Evolutionary conservation across 208 protist species (phyloP).

Genomic region (Crithidia expoeki): DNA sequence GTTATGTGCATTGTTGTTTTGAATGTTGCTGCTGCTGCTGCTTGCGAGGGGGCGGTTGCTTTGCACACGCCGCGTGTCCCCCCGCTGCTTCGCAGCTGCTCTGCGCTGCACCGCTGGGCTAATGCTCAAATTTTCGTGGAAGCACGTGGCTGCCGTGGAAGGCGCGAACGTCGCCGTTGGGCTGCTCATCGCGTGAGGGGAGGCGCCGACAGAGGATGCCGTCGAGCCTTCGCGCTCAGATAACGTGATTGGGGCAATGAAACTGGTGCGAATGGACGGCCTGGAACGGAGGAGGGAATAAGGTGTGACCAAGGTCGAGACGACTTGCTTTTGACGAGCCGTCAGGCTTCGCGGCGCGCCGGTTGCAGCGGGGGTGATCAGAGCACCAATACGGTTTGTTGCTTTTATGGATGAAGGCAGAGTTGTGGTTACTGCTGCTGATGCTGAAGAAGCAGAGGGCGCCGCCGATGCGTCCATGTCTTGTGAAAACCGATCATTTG

Average conservation of each 20-base stretch:
- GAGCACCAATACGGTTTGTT: no score
- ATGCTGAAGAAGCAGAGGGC: background rate
- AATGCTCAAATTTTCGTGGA: slow-evolving; percentile 30
- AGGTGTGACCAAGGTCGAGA: slow-evolving; percentile 26
- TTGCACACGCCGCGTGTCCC: background rate
- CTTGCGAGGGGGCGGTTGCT: slow-evolving; percentile 6
- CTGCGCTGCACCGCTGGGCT: slow-evolving; percentile 15
- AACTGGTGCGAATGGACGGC: slow-evolving; percentile 27
- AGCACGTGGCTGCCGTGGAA: slow-evolving; percentile 8
- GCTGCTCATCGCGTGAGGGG: background rate
- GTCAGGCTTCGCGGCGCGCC: background rate
- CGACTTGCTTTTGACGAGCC: slow-evolving; percentile 2
- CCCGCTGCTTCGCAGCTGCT: slow-evolving; percentile 21
- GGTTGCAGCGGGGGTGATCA: background rate
- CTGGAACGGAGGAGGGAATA: slow-evolving; percentile 27
- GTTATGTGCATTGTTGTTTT: background rate
- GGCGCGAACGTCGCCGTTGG: background rate
- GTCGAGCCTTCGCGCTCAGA: slow-evolving; percentile 21
- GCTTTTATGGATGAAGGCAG: background rate
- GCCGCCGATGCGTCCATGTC: no score
- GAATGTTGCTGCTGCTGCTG: background rate
- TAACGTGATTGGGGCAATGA: slow-evolving; percentile 33
- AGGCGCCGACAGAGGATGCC: background rate
- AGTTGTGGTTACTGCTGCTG: background rate
- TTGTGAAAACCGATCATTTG: no score